Percentiles rank a stretch among this genome's conserved stretches.
Evolutionary conservation across 305 asterid species (phyloP).

Genomic region (Galium porrigens): DNA sequence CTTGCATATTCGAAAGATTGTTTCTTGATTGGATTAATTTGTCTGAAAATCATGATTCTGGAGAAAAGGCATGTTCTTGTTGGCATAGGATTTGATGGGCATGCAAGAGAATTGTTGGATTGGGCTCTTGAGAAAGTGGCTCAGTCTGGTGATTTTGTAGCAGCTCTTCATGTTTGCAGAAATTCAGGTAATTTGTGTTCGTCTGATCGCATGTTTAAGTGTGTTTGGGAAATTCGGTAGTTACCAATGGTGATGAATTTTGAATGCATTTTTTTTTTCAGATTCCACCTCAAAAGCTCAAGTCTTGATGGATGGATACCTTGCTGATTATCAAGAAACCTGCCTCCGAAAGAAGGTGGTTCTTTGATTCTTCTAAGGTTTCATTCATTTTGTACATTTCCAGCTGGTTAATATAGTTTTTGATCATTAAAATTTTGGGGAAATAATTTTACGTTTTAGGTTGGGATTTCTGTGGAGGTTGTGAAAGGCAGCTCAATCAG

Average conservation of each 20-base stretch:
- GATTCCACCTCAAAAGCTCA: slow-evolving; percentile 41
- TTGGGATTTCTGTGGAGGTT: slow-evolving; percentile 39
- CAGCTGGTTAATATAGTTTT: neutral
- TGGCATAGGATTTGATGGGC: slow-evolving; percentile 31
- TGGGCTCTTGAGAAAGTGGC: slow-evolving; percentile 39
- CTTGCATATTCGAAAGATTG: slow-evolving; percentile 11
- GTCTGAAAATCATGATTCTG: slow-evolving; percentile 30
- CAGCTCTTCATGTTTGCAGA: slow-evolving; percentile 36
- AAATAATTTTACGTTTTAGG: slow-evolving; percentile 26
- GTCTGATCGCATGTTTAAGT: neutral
- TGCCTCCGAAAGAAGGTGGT: slow-evolving; percentile 77
- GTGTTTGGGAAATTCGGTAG: neutral
- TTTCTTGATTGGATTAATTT: neutral
- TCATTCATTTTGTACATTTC: neutral
- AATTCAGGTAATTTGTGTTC: slow-evolving; percentile 21
- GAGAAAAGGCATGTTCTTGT: slow-evolving; percentile 32
- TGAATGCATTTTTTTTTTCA: slow-evolving; percentile 18
- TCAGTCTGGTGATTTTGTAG: slow-evolving; percentile 29
- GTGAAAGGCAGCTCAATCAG: slow-evolving; percentile 56
- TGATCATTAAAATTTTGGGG: slow-evolving; percentile 6
- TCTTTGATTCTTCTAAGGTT: neutral
- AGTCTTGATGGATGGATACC: slow-evolving; percentile 37
- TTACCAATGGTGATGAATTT: neutral
- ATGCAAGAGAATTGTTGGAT: slow-evolving; percentile 27
- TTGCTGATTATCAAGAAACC: slow-evolving; percentile 51